Base-by-base conservation (phyloP, 73 alveolate genomes). In the Effrenium voratum region DNA sequence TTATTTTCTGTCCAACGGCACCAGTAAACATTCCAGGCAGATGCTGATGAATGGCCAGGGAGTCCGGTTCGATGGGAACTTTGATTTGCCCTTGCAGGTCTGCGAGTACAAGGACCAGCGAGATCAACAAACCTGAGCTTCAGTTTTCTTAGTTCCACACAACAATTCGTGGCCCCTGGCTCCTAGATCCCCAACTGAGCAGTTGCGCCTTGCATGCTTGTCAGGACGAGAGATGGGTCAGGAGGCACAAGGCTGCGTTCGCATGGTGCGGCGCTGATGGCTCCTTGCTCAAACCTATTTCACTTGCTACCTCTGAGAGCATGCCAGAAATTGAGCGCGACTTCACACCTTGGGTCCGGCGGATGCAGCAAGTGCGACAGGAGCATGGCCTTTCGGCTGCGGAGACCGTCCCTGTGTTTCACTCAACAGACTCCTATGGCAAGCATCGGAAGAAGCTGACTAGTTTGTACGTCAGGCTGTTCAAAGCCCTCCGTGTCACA, bases 41-140 rank as follows among this genome's bases (percentile, higher is more conserved):
- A 70, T 70, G 81, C 30, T 70, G 44, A 32, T 70, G 47, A 70
- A 70, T 36, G 81, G 81, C 2, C 81, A 70, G 81, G 81, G 81
- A n/a, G 22, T 70, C 47, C 3, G 81, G 46, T 70, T 70, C 22
- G 81, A 32, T n/a, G 81, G 81, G 36, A 70, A 70, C 46, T 70
- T 70, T 36, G 81, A 70, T 22, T n/a, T 70, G 47, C 81, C 81
- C 24, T 6, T 36, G 36, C 44, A 36, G 22, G 81, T 70, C 2
- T 30, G 44, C 15, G 24, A 15, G 3, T 70, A 22, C 81, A 70
- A 70, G 81, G 81, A 22, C 81, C 2, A 52, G 19, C 19, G 10
- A 10, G 66, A 19, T 19, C 19, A 13, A 10, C 28, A 52, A 52
- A 52, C 28, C 10, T 52, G 28, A 10, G 28, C 66, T 10, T 19